These are phyloP conservation scores for Exobasidium cylindrosporum DNA, from an alignment of 1,284 basidiomycete genomes.

Conservation along the genomic window DNA sequence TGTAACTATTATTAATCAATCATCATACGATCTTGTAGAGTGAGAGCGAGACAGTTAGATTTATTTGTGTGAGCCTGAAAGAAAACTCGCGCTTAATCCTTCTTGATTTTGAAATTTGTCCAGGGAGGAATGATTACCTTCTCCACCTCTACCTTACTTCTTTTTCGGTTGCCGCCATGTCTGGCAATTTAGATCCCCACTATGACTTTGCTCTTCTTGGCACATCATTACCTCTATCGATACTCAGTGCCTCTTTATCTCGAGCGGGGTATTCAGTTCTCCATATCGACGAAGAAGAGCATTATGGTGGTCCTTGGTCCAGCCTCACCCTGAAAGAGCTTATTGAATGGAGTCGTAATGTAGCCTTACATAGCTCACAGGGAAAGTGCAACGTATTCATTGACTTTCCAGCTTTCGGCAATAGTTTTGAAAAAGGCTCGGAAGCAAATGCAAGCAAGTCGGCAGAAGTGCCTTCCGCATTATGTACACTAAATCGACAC, in stretches of 20 bases:
- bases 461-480: slow-evolving; percentile 14
- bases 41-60: too few relatives aligned
- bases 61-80: too few relatives aligned
- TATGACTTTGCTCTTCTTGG: slow-evolving; percentile 83
- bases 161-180: slow-evolving; percentile 29
- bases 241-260: slow-evolving; percentile 63
- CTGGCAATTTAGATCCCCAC: slow-evolving; percentile 37
- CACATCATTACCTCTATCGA: slow-evolving; percentile 72
- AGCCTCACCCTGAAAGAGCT: slow-evolving; percentile 79
- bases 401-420: slow-evolving; percentile 21
- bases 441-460: not conserved
- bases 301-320: slow-evolving; percentile 82
- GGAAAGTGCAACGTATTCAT: slow-evolving; percentile 12
- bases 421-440: not conserved
- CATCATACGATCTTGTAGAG: too few relatives aligned
- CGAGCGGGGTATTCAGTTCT: slow-evolving; percentile 81
- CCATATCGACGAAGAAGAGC: slow-evolving; percentile 78
- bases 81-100: too few relatives aligned
- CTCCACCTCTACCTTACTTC: too few relatives aligned
- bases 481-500: slow-evolving; percentile 56
- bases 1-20: too few relatives aligned
- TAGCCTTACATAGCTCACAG: not conserved
- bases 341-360: slow-evolving; percentile 59
- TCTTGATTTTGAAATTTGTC: too few relatives aligned
- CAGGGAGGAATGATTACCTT: too few relatives aligned